These are phyloP conservation scores for Chlorella vulgaris DNA, from an alignment of 139 green algal species.

Conservation along the genomic window DNA sequence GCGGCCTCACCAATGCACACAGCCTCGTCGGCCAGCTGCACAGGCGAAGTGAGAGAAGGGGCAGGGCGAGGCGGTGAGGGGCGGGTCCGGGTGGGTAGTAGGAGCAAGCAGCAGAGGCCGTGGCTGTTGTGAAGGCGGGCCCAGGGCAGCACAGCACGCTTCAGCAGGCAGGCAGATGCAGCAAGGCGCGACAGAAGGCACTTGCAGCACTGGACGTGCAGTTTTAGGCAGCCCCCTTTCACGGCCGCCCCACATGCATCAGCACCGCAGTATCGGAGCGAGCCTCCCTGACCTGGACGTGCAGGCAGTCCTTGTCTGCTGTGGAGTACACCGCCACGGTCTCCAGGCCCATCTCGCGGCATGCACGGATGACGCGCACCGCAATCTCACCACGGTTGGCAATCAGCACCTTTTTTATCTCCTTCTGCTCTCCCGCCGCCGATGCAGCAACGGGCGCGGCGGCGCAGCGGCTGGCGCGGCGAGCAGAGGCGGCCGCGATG, in stretches of 20 bases:
- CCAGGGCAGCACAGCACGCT: too few relatives aligned
- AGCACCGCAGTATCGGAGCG: too few relatives aligned
- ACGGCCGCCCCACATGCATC: too few relatives aligned
- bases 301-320: slow-evolving; percentile 86
- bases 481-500: neutral
- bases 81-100: neutral
- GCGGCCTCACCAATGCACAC: slow-evolving; percentile 92
- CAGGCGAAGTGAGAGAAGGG: neutral
- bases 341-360: slow-evolving; percentile 90
- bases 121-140: too few relatives aligned
- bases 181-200: too few relatives aligned
- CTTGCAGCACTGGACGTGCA: too few relatives aligned
- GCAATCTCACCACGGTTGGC: slow-evolving; percentile 95
- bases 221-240: too few relatives aligned
- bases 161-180: too few relatives aligned
- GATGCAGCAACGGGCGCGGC: neutral
- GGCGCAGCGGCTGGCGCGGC: neutral
- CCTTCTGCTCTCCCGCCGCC: neutral
- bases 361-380: slow-evolving; percentile 91
- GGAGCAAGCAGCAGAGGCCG: neutral
- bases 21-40: slow-evolving; percentile 90
- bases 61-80: neutral
- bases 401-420: slow-evolving; percentile 81
- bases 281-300: slow-evolving; percentile 87
- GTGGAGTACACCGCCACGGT: slow-evolving; percentile 93